A percentile compares a stretch with the other conserved stretches of the same genome.
Conservation (phyloP, 2,329 filamentous ascomycete genomes). For the Fusarium sp. region DNA sequence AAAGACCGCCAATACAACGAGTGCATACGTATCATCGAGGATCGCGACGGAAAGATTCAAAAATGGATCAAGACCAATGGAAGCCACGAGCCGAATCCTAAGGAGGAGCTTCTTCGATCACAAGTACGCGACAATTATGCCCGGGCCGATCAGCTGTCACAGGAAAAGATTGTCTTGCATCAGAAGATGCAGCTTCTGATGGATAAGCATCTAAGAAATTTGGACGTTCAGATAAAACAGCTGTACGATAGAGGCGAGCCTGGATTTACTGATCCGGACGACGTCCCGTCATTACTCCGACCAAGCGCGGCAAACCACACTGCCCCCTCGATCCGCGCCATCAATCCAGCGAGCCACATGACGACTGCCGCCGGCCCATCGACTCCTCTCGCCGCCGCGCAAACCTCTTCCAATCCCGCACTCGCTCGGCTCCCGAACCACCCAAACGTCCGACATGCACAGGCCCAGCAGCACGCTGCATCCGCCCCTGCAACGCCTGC, state of each 20-base stretch:
- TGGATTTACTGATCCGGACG: slow-evolving; percentile 71
- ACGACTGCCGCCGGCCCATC: slow-evolving; percentile 44
- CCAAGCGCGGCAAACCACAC: slow-evolving; percentile 66
- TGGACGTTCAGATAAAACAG: slow-evolving; percentile 72
- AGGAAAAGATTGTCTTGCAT: slow-evolving; percentile 78
- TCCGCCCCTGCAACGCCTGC: slow-evolving; percentile 72
- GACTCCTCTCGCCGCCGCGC: slow-evolving; percentile 44
- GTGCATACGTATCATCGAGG: slow-evolving; percentile 75
- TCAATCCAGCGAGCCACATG: slow-evolving; percentile 57
- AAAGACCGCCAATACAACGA: slow-evolving; percentile 81
- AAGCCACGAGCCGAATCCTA: slow-evolving; percentile 78
- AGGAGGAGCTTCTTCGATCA: slow-evolving; percentile 76
- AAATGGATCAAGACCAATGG: slow-evolving; percentile 84
- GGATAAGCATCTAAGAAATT: slow-evolving; percentile 72
- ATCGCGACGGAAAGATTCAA: slow-evolving; percentile 80
- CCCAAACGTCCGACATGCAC: slow-evolving; percentile 62
- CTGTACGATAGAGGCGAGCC: slow-evolving; percentile 72
- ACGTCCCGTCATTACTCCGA: slow-evolving; percentile 72
- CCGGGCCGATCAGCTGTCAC: slow-evolving; percentile 75
- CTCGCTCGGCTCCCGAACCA: slow-evolving; percentile 58
- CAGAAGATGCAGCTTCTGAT: slow-evolving; percentile 71
- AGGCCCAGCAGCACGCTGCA: slow-evolving; percentile 63
- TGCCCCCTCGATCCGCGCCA: slow-evolving; percentile 55
- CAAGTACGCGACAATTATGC: slow-evolving; percentile 76
- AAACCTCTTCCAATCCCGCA: slow-evolving; percentile 55